Conservation (phyloP, 371 early-diverging fungal species). For the Haplosporangium sp. region DNA sequence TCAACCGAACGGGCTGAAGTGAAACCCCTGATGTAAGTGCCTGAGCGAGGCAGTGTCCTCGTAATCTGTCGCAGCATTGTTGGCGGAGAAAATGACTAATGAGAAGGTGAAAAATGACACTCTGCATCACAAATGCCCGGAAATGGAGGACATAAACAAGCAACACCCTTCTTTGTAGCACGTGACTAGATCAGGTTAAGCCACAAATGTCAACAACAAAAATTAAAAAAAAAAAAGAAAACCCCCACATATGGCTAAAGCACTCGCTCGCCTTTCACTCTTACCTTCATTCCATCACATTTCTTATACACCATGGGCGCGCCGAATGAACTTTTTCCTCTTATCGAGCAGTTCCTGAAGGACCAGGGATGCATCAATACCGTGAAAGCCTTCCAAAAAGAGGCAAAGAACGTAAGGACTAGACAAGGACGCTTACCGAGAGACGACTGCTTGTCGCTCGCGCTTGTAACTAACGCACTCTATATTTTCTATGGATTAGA, state of each 20-base stretch:
- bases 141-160: too few species aligned
- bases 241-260: neutral
- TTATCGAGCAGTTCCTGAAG: conserved; percentile 48
- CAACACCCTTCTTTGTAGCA: too few species aligned
- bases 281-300: neutral
- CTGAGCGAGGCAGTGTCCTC: conserved; percentile 27
- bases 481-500: too few species aligned
- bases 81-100: too few species aligned
- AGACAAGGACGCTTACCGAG: too few species aligned
- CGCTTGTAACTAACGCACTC: too few species aligned
- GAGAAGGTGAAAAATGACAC: too few species aligned
- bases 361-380: conserved; percentile 48
- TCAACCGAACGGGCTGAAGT: conserved; percentile 45
- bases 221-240: conserved; percentile 1
- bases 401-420: conserved; percentile 55
- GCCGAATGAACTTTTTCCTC: conserved; percentile 48
- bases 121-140: too few species aligned
- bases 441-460: too few species aligned
- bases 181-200: conserved; percentile 12
- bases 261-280: conserved; percentile 1
- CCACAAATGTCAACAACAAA: too few species aligned
- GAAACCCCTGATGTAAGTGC: conserved; percentile 26
- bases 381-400: conserved; percentile 51
- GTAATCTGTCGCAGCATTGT: conserved; percentile 53
- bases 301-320: conserved; percentile 40